Conservation (phyloP, 2,329 filamentous ascomycete species). For the Orbilia ellipsospora region DNA sequence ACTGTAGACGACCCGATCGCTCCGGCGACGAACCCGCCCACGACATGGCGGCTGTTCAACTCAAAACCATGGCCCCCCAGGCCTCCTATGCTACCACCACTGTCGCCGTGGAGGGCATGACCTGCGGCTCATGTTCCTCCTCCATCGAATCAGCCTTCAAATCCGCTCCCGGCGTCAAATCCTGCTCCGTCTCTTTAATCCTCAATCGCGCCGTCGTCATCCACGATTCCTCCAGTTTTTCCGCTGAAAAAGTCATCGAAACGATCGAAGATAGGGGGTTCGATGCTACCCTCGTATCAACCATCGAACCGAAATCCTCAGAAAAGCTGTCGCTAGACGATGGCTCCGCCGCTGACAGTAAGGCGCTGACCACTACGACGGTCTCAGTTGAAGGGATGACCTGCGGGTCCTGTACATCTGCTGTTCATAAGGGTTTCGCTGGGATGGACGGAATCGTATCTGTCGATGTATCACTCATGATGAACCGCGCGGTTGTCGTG, state of each 20-base stretch:
- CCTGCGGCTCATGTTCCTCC: slow-evolving; percentile 87
- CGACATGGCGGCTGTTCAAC: slow-evolving; percentile 44
- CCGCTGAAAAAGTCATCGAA: slow-evolving; percentile 33
- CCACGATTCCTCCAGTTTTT: slow-evolving; percentile 71
- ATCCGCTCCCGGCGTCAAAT: slow-evolving; percentile 78
- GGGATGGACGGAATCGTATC: slow-evolving; percentile 81
- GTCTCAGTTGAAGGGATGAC: slow-evolving; percentile 90
- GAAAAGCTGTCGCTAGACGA: slow-evolving; percentile 39
- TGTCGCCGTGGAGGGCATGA: slow-evolving; percentile 93
- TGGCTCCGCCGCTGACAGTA: slow-evolving; percentile 7
- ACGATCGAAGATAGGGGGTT: slow-evolving; percentile 88
- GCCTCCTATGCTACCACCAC: slow-evolving; percentile 74
- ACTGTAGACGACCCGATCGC: slow-evolving; percentile 12
- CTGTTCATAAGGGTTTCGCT: slow-evolving; percentile 92
- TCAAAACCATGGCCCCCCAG: slow-evolving; percentile 52
- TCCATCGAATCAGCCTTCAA: slow-evolving; percentile 84
- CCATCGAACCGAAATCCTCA: slow-evolving; percentile 60
- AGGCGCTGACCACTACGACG: slow-evolving; percentile 82
- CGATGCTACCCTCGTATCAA: slow-evolving; percentile 83
- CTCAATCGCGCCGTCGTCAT: slow-evolving; percentile 90
- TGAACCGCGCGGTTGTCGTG: slow-evolving; percentile 93
- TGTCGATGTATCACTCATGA: slow-evolving; percentile 91
- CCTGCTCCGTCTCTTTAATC: slow-evolving; percentile 94
- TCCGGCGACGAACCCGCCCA: slow-evolving; percentile 26
- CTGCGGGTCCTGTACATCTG: slow-evolving; percentile 93